Evolutionary conservation across 148 eudicot species (phyloP).

Genomic region (Rhododendron henanense): DNA sequence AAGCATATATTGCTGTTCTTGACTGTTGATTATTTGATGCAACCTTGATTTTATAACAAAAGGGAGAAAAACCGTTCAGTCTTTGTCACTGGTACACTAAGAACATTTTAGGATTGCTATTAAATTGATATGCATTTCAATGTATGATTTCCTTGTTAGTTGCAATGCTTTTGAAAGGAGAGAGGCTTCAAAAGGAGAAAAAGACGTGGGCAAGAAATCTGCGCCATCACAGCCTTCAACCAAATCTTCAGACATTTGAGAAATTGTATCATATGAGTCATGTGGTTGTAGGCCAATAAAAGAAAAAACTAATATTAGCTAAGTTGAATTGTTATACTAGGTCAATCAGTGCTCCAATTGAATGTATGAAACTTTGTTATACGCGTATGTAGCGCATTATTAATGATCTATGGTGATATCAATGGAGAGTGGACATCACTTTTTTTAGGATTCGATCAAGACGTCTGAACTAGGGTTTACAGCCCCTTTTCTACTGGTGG

Average conservation of each 20-base stretch:
- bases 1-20: not conserved
- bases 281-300: not conserved
- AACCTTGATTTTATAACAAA: not conserved
- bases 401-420: not conserved
- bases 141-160: conserved; percentile 23
- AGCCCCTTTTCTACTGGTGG: not conserved
- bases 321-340: too few relatives aligned
- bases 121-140: not conserved
- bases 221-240: conserved; percentile 48
- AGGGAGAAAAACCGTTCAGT: not conserved
- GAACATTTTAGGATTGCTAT: not conserved
- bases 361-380: not conserved
- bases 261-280: not conserved
- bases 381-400: not conserved
- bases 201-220: conserved; percentile 62
- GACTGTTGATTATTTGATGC: not conserved
- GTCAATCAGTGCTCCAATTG: not conserved
- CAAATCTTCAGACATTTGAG: not conserved
- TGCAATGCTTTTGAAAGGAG: conserved; percentile 82
- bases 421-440: not conserved
- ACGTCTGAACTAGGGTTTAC: not conserved
- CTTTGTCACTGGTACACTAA: not conserved
- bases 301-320: too few relatives aligned
- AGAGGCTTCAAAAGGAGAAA: conserved; percentile 71
- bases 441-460: not conserved